A percentile compares a stretch with the other conserved stretches of the same genome.
phyloP scores from a whole-genome alignment of 1,284 basidiomycete genomes.

The Agaricales sp. region DNA sequence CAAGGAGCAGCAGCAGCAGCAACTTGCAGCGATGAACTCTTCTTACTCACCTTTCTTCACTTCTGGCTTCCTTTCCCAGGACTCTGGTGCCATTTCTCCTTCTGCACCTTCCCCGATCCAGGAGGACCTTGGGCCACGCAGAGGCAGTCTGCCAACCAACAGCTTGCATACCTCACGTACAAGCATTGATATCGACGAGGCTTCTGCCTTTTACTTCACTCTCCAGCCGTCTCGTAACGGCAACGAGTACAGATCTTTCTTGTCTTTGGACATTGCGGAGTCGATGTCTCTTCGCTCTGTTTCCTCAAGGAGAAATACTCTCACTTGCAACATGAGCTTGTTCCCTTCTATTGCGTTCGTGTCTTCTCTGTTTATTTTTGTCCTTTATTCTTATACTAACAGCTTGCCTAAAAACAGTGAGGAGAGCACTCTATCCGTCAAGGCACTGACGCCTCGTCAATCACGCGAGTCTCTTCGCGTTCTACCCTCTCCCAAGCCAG shows the following conservation, averaged over 20 bases:
- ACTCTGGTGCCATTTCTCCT: slow-evolving; percentile 19
- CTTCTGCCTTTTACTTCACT: slow-evolving; percentile 39
- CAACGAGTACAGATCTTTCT: slow-evolving; percentile 38
- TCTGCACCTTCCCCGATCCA: slow-evolving; percentile 21
- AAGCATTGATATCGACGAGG: slow-evolving; percentile 16
- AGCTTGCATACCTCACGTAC: slow-evolving; percentile 16
- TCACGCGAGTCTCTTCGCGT: slow-evolving; percentile 36
- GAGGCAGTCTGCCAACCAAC: slow-evolving; percentile 35
- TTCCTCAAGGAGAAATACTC: too few species aligned
- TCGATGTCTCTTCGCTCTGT: slow-evolving; percentile 31
- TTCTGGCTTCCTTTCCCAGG: slow-evolving; percentile 39
- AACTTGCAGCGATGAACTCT: not conserved
- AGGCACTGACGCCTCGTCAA: slow-evolving; percentile 3
- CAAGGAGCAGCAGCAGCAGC: too few species aligned
- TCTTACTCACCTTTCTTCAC: slow-evolving; percentile 51
- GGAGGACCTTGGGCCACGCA: slow-evolving; percentile 19
- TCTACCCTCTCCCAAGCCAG: slow-evolving; percentile 54
- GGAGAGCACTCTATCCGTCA: too few species aligned
- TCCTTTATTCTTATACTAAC: too few species aligned
- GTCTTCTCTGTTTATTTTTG: not conserved
- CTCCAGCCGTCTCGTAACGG: slow-evolving; percentile 31
- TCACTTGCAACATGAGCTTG: slow-evolving; percentile 27
- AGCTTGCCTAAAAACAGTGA: not conserved
- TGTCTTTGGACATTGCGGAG: slow-evolving; percentile 53
- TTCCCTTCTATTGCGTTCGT: slow-evolving; percentile 8